Conservation (phyloP, 805 yeast species). For the Monosporozyma aquatica region DNA sequence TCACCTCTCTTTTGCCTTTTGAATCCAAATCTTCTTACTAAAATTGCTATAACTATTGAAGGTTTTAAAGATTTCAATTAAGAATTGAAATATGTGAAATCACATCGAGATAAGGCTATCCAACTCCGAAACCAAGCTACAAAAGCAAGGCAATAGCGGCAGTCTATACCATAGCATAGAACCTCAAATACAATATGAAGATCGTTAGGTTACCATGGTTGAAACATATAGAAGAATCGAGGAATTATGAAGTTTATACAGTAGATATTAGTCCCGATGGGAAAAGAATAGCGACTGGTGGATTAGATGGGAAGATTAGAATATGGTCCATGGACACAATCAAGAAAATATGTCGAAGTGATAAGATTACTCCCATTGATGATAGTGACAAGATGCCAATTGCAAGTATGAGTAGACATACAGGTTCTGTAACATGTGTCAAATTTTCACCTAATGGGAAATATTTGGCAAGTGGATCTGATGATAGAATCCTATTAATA, state of each 20-base stretch:
- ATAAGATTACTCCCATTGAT: conserved; percentile 8
- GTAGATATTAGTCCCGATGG: conserved; percentile 78
- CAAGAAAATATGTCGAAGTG: conserved; percentile 5
- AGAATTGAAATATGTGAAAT: not conserved
- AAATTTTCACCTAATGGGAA: conserved; percentile 88
- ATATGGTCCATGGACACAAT: conserved; percentile 72
- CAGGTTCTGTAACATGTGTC: conserved; percentile 93
- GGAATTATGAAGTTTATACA: conserved; percentile 78
- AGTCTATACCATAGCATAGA: too few relatives aligned
- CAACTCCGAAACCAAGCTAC: not conserved
- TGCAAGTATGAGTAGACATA: conserved; percentile 88
- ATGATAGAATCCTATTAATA: conserved; percentile 80
- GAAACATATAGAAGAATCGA: conserved; percentile 64
- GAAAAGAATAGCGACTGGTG: conserved; percentile 82
- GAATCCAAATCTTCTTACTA: too few relatives aligned
- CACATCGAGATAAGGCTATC: not conserved
- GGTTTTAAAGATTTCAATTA: not conserved
- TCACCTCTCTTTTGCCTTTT: too few relatives aligned
- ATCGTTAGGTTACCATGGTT: conserved; percentile 67
- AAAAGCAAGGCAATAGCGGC: not conserved
- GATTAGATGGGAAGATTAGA: conserved; percentile 82
- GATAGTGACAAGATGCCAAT: conserved; percentile 42
- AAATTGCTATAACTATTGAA: too few relatives aligned
- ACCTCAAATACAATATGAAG: conserved; percentile 42
- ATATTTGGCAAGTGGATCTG: conserved; percentile 89